Conservation (phyloP, 345 rosid species). For the Lepidium sativum region DNA sequence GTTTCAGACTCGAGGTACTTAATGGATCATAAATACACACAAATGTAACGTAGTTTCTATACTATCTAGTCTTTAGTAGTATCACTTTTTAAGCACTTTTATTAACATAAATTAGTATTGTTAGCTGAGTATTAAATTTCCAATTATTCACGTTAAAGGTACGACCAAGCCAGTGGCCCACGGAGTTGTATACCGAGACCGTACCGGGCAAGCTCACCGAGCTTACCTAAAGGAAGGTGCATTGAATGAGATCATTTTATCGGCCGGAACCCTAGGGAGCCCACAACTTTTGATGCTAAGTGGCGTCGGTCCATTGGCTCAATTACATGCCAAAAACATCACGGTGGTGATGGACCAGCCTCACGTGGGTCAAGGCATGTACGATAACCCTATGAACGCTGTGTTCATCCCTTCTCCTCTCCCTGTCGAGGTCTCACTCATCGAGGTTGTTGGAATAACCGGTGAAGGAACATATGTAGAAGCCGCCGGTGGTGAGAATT, state of each 20-base stretch:
- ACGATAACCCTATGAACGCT: constrained; percentile 71
- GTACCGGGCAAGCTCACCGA: constrained; percentile 29
- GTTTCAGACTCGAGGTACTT: constrained; percentile 29
- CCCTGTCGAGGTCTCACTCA: constrained; percentile 67
- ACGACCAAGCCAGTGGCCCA: constrained; percentile 35
- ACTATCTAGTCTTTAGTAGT: background rate
- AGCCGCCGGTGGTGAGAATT: constrained; percentile 48
- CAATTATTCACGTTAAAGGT: constrained; percentile 10
- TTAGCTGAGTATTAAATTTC: background rate
- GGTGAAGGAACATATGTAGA: constrained; percentile 52
- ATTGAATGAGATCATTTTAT: constrained; percentile 42
- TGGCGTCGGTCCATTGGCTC: constrained; percentile 56
- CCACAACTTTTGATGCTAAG: constrained; percentile 70
- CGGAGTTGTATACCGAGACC: constrained; percentile 51
- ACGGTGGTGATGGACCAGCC: constrained; percentile 46
- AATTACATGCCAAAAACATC: constrained; percentile 38
- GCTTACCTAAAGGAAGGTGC: constrained; percentile 39
- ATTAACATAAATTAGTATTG: background rate
- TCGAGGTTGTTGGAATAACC: constrained; percentile 69
- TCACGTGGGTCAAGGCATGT: constrained; percentile 63
- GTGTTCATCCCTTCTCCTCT: constrained; percentile 54
- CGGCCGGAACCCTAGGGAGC: constrained; percentile 70
- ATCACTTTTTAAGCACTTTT: background rate
- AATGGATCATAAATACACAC: background rate
- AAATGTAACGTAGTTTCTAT: background rate